Evolutionary conservation across 2,329 filamentous ascomycete genomes (phyloP).

Genomic region (Scedosporium dehoogii): DNA sequence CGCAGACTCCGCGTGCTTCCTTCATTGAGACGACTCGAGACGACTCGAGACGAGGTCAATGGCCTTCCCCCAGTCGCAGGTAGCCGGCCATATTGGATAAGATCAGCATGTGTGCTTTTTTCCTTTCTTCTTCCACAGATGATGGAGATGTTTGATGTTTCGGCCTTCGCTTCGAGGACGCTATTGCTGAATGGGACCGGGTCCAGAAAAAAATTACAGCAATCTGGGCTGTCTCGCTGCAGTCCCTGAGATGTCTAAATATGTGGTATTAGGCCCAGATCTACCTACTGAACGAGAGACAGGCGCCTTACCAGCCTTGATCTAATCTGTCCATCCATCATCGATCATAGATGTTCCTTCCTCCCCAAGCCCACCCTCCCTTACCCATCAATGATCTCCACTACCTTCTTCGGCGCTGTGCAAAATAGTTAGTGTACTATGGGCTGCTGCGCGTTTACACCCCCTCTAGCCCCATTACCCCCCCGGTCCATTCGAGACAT

Average conservation of each 20-base stretch:
- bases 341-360: neutral
- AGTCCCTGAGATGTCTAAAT: neutral
- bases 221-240: neutral
- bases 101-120: neutral
- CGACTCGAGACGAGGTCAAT: neutral
- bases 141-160: neutral
- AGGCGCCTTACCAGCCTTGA: neutral
- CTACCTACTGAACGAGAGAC: neutral
- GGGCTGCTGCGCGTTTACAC: neutral
- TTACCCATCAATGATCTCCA: neutral
- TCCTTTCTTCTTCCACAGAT: neutral
- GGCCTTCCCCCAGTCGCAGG: neutral
- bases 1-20: neutral
- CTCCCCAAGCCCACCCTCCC: neutral
- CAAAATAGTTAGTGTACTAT: too few relatives aligned
- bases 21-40: neutral
- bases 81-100: neutral
- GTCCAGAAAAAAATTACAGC: neutral
- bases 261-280: neutral
- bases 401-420: neutral
- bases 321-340: neutral
- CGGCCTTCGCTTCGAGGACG: neutral
- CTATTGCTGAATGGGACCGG: neutral
- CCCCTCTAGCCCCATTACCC: neutral
- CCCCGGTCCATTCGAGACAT: neutral